These are phyloP conservation scores for Colletotrichum sp. DNA, from an alignment of 2,329 filamentous ascomycete species.

Conservation along the genomic window DNA sequence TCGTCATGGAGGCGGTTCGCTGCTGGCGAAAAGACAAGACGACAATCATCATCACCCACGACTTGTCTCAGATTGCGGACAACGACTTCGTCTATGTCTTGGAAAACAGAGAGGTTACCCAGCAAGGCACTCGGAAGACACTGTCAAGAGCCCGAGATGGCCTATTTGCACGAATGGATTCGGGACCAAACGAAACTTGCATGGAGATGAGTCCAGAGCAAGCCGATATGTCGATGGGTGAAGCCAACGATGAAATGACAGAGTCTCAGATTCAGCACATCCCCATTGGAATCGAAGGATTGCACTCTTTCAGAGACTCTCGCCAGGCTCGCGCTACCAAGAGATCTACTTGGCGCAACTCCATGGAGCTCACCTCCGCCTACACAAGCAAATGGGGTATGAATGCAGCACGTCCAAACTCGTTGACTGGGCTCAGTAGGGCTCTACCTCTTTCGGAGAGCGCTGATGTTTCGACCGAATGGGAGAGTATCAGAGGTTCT, in stretches of 20 bases:
- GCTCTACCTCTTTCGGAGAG: not conserved
- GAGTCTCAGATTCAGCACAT: not conserved
- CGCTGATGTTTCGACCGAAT: not conserved
- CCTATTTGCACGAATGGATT: conserved; percentile 49
- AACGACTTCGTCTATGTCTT: conserved; percentile 83
- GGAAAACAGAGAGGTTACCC: conserved; percentile 70
- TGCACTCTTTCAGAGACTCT: not conserved
- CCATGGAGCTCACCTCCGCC: not conserved
- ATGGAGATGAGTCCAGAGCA: not conserved
- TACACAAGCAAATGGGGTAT: not conserved
- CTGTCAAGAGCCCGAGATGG: conserved; percentile 52
- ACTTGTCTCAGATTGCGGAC: conserved; percentile 75
- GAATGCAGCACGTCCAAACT: not conserved
- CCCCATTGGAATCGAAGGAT: not conserved
- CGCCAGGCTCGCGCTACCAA: not conserved
- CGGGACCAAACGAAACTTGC: not conserved
- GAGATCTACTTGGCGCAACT: not conserved
- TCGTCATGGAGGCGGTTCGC: conserved; percentile 78
- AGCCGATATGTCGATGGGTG: not conserved
- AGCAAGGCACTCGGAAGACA: conserved; percentile 68
- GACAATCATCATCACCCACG: conserved; percentile 93
- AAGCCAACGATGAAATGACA: not conserved
- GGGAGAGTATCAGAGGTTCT: not conserved
- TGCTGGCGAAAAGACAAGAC: conserved; percentile 81
- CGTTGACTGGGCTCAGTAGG: not conserved